These are phyloP conservation scores for Lachnellula hyalina DNA, from an alignment of 2,329 filamentous ascomycete genomes.

Conservation along the genomic window DNA sequence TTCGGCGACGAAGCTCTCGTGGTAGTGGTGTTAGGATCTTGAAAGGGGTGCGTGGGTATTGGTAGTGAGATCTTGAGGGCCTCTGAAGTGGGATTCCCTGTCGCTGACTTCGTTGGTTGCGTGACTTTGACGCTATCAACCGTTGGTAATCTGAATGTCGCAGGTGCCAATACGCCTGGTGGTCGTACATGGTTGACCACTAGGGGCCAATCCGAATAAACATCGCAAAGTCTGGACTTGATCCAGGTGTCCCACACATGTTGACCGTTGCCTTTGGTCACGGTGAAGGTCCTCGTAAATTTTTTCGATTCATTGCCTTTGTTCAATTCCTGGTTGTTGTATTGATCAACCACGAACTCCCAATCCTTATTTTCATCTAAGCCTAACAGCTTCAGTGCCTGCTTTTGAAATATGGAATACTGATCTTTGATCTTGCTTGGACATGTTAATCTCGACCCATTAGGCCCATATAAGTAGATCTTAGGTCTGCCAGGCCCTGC, in stretches of 20 bases:
- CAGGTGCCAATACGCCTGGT: not conserved
- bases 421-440: not conserved
- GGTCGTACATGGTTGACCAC: conserved; percentile 1
- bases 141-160: not conserved
- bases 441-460: not conserved
- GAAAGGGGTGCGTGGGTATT: too few species aligned
- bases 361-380: conserved; percentile 1
- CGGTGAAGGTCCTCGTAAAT: not conserved
- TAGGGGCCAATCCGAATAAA: not conserved
- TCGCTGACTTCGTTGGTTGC: not conserved
- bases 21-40: too few species aligned
- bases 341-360: conserved; percentile 12
- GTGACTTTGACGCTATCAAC: not conserved
- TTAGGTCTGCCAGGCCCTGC: not conserved
- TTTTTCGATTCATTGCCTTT: not conserved
- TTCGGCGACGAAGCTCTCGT: too few species aligned
- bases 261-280: not conserved
- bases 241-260: not conserved
- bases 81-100: not conserved
- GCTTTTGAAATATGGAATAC: not conserved
- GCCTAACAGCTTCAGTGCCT: conserved; percentile 1
- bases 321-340: conserved; percentile 4
- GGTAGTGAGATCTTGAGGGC: not conserved
- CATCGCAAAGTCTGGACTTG: conserved; percentile 2
- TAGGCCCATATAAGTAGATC: conserved; percentile 2